phyloP scores from a whole-genome alignment of 768 basidiomycete species.

The Boletus bicolor region DNA sequence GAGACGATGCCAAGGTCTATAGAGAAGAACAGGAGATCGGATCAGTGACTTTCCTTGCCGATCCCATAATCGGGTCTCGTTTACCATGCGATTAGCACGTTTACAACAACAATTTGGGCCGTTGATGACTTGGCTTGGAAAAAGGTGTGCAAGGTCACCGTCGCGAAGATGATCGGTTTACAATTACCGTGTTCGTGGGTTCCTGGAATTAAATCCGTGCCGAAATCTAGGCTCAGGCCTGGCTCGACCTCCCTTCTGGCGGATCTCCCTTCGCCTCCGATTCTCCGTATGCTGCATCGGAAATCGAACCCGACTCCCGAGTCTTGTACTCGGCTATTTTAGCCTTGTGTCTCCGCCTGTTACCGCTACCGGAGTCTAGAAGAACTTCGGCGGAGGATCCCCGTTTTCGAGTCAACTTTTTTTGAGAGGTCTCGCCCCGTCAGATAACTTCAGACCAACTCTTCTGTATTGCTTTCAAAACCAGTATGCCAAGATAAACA shows the following conservation, averaged over 20 bases:
- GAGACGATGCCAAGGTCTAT: not conserved
- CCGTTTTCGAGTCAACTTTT: not conserved
- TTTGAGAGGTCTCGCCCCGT: not conserved
- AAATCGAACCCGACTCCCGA: conserved; percentile 6
- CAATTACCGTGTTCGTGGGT: not conserved
- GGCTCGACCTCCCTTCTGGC: conserved; percentile 11
- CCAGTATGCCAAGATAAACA: not conserved
- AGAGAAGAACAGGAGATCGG: conserved; percentile 1
- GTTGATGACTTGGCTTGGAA: not conserved
- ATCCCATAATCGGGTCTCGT: conserved; percentile 4
- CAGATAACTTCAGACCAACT: not conserved
- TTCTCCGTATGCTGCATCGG: conserved; percentile 5
- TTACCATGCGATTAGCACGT: not conserved
- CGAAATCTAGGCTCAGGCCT: conserved; percentile 3
- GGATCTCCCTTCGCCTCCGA: not conserved
- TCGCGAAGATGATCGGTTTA: conserved; percentile 11
- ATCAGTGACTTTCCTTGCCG: conserved; percentile 5
- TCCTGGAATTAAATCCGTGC: not conserved
- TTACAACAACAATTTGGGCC: not conserved
- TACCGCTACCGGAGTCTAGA: not conserved
- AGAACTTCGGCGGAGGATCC: not conserved
- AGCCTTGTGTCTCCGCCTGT: not conserved
- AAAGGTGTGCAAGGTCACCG: conserved; percentile 8
- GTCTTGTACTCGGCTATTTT: not conserved
- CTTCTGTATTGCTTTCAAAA: conserved; percentile 10